phyloP scores from a whole-genome alignment of 1,284 basidiomycete genomes.

The Ustilago loliicola region DNA sequence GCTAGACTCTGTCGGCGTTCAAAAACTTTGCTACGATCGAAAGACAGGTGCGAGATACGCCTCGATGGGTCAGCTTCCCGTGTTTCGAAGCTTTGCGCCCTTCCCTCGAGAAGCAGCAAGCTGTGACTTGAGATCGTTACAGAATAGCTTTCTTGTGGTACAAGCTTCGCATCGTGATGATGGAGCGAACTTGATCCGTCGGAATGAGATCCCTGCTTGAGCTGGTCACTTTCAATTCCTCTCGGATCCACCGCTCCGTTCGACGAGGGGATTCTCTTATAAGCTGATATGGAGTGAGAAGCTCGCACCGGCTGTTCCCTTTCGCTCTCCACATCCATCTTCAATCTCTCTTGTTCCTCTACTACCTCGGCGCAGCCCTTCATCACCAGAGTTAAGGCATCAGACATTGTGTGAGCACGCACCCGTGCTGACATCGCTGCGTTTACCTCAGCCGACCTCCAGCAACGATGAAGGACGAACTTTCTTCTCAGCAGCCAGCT shows the following conservation, averaged over 20 bases:
- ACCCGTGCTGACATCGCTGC: background rate
- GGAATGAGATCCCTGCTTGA: background rate
- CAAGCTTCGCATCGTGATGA: background rate
- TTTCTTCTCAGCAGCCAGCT: background rate
- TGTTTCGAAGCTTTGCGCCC: constrained; percentile 1
- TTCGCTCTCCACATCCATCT: background rate
- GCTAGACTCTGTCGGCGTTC: background rate
- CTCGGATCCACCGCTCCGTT: background rate
- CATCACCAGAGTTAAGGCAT: background rate
- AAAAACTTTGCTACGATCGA: background rate
- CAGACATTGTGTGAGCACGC: background rate
- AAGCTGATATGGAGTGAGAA: background rate
- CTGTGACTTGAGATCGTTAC: background rate
- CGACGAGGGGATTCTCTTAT: background rate
- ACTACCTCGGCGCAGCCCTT: background rate
- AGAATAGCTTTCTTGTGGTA: background rate
- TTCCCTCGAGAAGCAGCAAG: background rate
- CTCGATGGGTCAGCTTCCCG: background rate
- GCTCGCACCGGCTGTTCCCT: background rate
- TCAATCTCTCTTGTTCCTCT: background rate
- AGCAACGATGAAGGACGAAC: constrained; percentile 21
- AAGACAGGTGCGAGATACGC: background rate
- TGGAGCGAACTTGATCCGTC: background rate
- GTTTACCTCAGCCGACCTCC: background rate
- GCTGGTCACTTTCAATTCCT: background rate